These are phyloP conservation scores for Collybiopsis luxurians DNA, from an alignment of 768 basidiomycete species.

Conservation along the genomic window DNA sequence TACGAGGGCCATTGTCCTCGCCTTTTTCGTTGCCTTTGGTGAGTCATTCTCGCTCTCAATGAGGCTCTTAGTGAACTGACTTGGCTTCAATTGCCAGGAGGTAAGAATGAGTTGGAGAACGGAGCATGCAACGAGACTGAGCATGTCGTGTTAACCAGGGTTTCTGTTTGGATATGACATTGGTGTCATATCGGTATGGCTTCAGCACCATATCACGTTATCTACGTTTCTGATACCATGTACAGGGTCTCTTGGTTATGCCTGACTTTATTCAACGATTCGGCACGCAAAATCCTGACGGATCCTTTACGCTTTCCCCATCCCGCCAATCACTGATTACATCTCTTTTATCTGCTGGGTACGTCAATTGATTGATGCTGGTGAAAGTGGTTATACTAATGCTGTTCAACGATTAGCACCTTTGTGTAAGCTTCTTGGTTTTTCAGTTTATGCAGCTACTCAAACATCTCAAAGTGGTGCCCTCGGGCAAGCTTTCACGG, in stretches of 20 bases:
- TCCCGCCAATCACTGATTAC: constrained; percentile 76
- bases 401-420: constrained; percentile 30
- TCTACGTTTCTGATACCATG: not conserved
- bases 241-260: constrained; percentile 76
- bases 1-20: constrained; percentile 58
- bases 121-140: not conserved
- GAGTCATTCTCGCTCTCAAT: constrained; percentile 17
- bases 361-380: constrained; percentile 15
- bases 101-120: not conserved
- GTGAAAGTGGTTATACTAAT: no score
- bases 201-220: not conserved
- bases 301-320: constrained; percentile 50
- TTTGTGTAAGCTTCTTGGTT: constrained; percentile 40
- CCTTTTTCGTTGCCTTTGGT: constrained; percentile 75
- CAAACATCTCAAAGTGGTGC: constrained; percentile 44
- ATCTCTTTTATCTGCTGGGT: constrained; percentile 75
- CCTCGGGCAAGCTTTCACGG: constrained; percentile 68
- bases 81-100: not conserved
- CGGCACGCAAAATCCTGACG: constrained; percentile 48
- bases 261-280: constrained; percentile 72
- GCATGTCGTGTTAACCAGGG: constrained; percentile 29
- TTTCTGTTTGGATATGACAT: constrained; percentile 77
- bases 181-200: constrained; percentile 67
- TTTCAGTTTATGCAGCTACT: no score
- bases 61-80: not conserved